Conservation (phyloP, 2,329 filamentous ascomycete species). For the Alternaria solani region DNA sequence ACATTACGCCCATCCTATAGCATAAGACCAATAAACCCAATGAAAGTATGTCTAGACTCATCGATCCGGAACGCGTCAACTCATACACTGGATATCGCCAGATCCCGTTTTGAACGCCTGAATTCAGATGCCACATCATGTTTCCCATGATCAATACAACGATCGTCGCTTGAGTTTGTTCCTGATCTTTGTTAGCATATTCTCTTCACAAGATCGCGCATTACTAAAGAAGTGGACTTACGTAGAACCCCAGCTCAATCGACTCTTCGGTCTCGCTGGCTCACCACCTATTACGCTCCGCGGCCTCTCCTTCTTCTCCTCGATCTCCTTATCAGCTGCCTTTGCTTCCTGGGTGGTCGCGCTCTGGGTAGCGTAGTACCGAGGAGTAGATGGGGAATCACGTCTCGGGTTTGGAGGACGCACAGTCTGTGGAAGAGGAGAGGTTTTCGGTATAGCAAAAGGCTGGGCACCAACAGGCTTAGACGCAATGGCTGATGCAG, state of each 20-base stretch:
- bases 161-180: conserved; percentile 27
- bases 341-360: not conserved
- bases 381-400: conserved; percentile 4
- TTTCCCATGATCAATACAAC: not conserved
- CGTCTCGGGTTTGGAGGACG: not conserved
- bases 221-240: conserved; percentile 16
- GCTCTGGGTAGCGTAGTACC: conserved; percentile 27
- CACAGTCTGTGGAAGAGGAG: not conserved
- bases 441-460: not conserved
- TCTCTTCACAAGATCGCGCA: not conserved
- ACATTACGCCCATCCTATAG: not conserved
- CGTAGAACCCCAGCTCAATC: conserved; percentile 31
- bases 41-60: not conserved
- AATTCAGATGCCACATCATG: not conserved
- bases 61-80: not conserved
- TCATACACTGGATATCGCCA: conserved; percentile 10
- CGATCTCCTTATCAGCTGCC: not conserved
- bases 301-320: conserved; percentile 8
- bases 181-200: conserved; percentile 11
- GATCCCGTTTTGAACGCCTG: not conserved
- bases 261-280: conserved; percentile 22
- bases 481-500: not conserved
- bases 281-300: conserved; percentile 11
- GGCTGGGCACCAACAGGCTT: not conserved
- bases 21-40: not conserved